These are phyloP conservation scores for Allomyces arbusculus DNA, from an alignment of 192 early-diverging fungal species.

Conservation along the genomic window DNA sequence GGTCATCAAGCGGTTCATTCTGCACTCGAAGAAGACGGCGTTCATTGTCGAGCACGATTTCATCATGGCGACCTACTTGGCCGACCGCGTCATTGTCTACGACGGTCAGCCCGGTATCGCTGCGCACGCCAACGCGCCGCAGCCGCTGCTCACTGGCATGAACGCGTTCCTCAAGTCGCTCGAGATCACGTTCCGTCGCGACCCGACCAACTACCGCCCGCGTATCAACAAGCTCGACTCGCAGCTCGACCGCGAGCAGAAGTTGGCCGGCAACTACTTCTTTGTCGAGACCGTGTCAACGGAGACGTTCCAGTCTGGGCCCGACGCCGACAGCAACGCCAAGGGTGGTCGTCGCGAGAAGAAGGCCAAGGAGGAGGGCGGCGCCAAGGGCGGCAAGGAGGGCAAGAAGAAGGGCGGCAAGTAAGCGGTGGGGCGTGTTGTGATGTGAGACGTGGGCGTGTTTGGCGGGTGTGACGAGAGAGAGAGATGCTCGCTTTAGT, in stretches of 20 bases:
- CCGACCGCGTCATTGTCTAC: constrained; percentile 89
- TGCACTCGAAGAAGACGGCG: constrained; percentile 89
- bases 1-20: constrained; percentile 95
- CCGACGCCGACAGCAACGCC: not conserved
- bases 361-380: not conserved
- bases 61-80: constrained; percentile 96
- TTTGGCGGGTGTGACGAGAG: no score
- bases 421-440: not conserved
- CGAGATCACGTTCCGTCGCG: constrained; percentile 91
- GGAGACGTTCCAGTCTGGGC: not conserved
- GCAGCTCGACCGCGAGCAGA: constrained; percentile 89
- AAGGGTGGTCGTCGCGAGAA: not conserved
- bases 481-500: no score
- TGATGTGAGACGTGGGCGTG: no score
- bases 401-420: not conserved
- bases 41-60: constrained; percentile 99
- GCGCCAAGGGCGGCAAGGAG: not conserved
- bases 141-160: constrained; percentile 82
- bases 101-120: constrained; percentile 71
- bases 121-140: constrained; percentile 64
- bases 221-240: constrained; percentile 94
- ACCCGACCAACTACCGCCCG: constrained; percentile 90
- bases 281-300: constrained; percentile 5
- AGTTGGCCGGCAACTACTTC: constrained; percentile 28
- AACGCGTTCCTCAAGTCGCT: constrained; percentile 84